Evolutionary conservation across 2,329 filamentous ascomycete species (phyloP).

Genomic region (Xylariaceae sp.): DNA sequence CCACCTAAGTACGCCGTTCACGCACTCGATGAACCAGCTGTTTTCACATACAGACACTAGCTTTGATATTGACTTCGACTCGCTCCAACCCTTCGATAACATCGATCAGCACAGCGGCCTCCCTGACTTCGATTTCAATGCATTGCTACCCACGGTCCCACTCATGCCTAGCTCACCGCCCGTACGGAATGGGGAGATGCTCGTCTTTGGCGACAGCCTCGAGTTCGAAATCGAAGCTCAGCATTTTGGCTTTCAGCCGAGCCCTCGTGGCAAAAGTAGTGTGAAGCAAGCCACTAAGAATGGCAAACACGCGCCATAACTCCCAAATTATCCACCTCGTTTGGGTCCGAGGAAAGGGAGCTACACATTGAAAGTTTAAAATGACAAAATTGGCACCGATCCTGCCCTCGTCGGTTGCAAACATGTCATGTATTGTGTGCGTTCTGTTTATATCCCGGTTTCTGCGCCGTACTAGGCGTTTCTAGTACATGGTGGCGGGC

Average conservation of each 20-base stretch:
- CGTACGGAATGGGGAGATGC: conserved; percentile 33
- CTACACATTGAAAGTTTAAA: neutral
- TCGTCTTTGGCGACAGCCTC: conserved; percentile 33
- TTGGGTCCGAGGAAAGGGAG: neutral
- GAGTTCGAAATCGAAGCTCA: conserved; percentile 21
- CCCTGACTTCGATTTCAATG: conserved; percentile 53
- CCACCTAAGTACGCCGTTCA: conserved; percentile 33
- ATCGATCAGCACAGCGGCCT: conserved; percentile 28
- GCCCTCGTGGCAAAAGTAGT: conserved; percentile 11
- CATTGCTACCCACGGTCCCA: conserved; percentile 55
- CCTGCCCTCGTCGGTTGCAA: neutral
- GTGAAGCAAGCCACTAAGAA: neutral
- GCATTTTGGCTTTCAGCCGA: conserved; percentile 11
- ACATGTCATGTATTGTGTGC: neutral
- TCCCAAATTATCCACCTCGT: too few species aligned
- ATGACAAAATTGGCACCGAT: neutral
- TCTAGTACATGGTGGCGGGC: neutral
- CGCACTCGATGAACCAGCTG: conserved; percentile 63
- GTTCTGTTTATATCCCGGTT: conserved; percentile 16
- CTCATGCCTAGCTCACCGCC: conserved; percentile 58
- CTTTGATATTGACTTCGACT: conserved; percentile 52
- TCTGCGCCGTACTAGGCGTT: neutral
- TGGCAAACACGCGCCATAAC: neutral
- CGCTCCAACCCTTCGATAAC: conserved; percentile 48
- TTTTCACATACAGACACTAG: conserved; percentile 60